phyloP scores from a whole-genome alignment of 768 basidiomycete genomes.

The Lactifluus hygrophoroides region DNA sequence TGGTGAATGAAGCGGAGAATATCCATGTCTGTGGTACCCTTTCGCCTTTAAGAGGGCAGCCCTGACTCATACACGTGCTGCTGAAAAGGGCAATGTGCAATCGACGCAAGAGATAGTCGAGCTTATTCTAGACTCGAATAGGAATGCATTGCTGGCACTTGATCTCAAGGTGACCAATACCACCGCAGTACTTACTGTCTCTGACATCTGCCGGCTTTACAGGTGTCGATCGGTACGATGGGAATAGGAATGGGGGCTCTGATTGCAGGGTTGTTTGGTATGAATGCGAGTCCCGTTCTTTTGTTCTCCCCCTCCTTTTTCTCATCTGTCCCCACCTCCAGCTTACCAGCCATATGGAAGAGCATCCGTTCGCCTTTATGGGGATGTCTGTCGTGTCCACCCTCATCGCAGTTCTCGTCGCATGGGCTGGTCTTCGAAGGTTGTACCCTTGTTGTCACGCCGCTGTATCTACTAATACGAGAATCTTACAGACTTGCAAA shows the following conservation, averaged over 20 bases:
- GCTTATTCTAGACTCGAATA: slow-evolving; percentile 91
- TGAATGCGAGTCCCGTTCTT: slow-evolving; percentile 67
- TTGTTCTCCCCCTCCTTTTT: slow-evolving; percentile 8
- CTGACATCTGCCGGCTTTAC: not conserved
- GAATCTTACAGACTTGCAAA: slow-evolving; percentile 32
- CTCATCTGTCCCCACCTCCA: slow-evolving; percentile 24
- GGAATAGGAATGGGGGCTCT: slow-evolving; percentile 88
- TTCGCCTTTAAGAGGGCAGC: not conserved
- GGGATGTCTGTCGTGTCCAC: slow-evolving; percentile 52
- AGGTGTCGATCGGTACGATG: slow-evolving; percentile 92
- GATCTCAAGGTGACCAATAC: slow-evolving; percentile 64
- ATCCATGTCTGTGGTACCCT: slow-evolving; percentile 49
- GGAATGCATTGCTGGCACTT: slow-evolving; percentile 83
- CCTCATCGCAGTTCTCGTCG: slow-evolving; percentile 49
- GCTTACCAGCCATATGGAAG: slow-evolving; percentile 71
- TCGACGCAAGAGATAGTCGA: slow-evolving; percentile 98
- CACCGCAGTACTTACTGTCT: not conserved
- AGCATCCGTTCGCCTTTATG: slow-evolving; percentile 65
- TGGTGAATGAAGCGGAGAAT: slow-evolving; percentile 86
- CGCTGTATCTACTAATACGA: not conserved
- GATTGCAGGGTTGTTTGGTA: slow-evolving; percentile 87
- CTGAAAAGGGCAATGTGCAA: slow-evolving; percentile 73
- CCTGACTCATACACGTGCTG: not conserved
- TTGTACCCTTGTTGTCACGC: slow-evolving; percentile 23
- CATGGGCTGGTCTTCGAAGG: slow-evolving; percentile 60